phyloP scores from a whole-genome alignment of 2,329 filamentous ascomycete species.

The Penicillium sp. region DNA sequence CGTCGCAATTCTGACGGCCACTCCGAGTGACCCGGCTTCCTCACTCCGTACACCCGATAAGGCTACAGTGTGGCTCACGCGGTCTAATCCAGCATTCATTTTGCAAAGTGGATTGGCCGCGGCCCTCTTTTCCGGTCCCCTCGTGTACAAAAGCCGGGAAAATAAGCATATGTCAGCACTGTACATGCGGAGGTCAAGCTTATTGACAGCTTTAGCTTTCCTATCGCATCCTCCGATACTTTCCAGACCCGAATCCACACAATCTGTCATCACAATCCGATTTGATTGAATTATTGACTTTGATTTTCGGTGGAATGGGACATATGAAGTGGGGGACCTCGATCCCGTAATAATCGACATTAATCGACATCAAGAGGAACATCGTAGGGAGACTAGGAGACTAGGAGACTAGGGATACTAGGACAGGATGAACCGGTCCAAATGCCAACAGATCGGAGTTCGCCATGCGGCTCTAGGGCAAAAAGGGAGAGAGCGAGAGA shows the following conservation, averaged over 20 bases:
- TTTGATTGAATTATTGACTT: not conserved
- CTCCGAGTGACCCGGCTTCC: constrained; percentile 6
- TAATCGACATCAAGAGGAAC: not conserved
- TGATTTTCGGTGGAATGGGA: not conserved
- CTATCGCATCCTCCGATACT: not conserved
- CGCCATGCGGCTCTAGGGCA: not conserved
- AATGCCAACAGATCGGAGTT: not conserved
- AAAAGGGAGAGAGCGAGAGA: not conserved
- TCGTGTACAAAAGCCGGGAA: not conserved
- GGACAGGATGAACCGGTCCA: not conserved
- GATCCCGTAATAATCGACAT: not conserved
- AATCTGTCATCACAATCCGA: not conserved
- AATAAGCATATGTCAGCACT: not conserved
- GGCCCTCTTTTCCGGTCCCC: not conserved
- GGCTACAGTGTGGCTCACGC: constrained; percentile 9
- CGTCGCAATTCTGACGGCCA: constrained; percentile 9
- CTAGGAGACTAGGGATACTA: not conserved
- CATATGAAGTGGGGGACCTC: not conserved
- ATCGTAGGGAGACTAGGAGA: not conserved
- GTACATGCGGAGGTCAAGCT: not conserved
- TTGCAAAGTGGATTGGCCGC: not conserved
- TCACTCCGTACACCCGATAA: constrained; percentile 4
- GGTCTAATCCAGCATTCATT: not conserved
- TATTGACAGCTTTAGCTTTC: not conserved
- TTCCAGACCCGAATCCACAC: not conserved